Evolutionary conservation across 1,284 basidiomycete species (phyloP).

Genomic region (Rhodotorula sp.): DNA sequence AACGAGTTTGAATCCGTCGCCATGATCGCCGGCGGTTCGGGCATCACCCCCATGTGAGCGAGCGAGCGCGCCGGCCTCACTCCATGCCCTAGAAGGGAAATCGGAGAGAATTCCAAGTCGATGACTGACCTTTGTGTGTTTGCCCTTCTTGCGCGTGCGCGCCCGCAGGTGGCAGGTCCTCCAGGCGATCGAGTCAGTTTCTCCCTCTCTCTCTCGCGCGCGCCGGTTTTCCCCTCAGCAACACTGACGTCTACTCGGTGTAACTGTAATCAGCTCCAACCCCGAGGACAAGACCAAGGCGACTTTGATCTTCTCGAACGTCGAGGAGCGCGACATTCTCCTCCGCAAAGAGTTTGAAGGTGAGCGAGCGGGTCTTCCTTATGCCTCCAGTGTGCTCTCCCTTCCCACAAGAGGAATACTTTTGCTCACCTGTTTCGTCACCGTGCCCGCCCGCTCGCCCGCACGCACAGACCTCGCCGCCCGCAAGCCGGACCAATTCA

Average conservation of each 20-base stretch:
- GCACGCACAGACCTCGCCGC: slow-evolving; percentile 33
- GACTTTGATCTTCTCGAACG: slow-evolving; percentile 85
- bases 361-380: slow-evolving; percentile 13
- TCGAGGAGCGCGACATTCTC: slow-evolving; percentile 78
- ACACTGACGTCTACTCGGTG: not conserved
- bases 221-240: not conserved
- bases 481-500: slow-evolving; percentile 56
- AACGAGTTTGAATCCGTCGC: slow-evolving; percentile 57
- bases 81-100: too few species aligned
- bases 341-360: slow-evolving; percentile 47
- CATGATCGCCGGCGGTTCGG: slow-evolving; percentile 84
- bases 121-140: too few species aligned
- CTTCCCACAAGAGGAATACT: too few species aligned
- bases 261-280: slow-evolving; percentile 44
- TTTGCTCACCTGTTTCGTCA: too few species aligned
- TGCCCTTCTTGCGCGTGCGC: not conserved
- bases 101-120: too few species aligned
- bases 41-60: slow-evolving; percentile 56
- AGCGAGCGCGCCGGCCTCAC: not conserved
- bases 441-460: not conserved
- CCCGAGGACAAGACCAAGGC: slow-evolving; percentile 91
- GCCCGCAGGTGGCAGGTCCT: slow-evolving; percentile 13
- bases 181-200: slow-evolving; percentile 15
- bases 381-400: not conserved
- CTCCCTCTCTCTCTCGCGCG: not conserved